Percentiles rank a stretch among this genome's conserved stretches.
These are phyloP conservation scores for Colletotrichum orbiculare DNA, from an alignment of 2,329 filamentous ascomycete genomes.

Conservation along the genomic window DNA sequence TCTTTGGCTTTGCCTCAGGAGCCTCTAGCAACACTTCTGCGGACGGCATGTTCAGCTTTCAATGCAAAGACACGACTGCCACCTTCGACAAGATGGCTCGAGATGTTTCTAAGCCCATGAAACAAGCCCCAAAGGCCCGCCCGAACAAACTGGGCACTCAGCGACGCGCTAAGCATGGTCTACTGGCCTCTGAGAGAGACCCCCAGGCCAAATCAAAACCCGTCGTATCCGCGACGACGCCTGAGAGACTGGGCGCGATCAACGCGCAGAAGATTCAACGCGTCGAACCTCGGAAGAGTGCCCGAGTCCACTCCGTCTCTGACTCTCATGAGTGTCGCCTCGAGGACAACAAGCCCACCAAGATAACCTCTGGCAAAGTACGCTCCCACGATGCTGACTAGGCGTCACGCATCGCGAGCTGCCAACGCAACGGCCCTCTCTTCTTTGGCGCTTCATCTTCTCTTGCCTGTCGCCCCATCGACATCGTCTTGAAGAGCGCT, in stretches of 20 bases:
- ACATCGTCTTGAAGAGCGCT: background rate
- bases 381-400: constrained; percentile 7
- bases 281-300: too few relatives aligned
- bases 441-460: background rate
- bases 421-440: background rate
- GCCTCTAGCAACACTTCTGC: background rate
- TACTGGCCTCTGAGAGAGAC: too few relatives aligned
- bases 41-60: background rate
- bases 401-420: background rate
- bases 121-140: background rate
- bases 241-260: too few relatives aligned
- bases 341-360: background rate
- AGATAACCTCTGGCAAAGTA: background rate
- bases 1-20: too few relatives aligned
- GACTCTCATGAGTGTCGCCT: background rate
- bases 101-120: background rate
- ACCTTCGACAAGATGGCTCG: constrained; percentile 1
- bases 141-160: background rate
- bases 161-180: background rate
- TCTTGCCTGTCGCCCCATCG: background rate
- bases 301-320: background rate
- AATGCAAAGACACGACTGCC: background rate
- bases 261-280: too few relatives aligned
- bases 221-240: too few relatives aligned
- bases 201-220: too few relatives aligned